Evolutionary conservation across 805 yeast species (phyloP).

Genomic region (Starmerella tilneyi): DNA sequence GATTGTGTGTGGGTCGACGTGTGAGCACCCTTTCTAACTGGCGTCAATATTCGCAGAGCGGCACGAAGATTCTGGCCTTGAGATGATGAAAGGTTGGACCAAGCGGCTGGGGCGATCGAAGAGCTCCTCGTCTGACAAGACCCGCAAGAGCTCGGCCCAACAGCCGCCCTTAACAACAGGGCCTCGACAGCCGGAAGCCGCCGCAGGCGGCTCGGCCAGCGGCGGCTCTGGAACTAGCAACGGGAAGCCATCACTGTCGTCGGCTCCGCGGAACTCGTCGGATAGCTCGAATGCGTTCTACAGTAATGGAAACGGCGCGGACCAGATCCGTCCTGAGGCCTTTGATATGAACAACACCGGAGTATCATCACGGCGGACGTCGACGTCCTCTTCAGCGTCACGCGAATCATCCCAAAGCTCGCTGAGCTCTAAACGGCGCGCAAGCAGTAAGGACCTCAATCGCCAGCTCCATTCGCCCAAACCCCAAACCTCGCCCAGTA

Average conservation of each 20-base stretch:
- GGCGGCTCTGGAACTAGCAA: not conserved
- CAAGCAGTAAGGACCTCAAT: constrained; percentile 11
- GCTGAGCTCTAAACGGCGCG: constrained; percentile 12
- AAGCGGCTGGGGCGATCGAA: constrained; percentile 31
- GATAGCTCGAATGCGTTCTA: constrained; percentile 12
- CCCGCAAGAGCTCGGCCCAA: constrained; percentile 18
- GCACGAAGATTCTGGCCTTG: not conserved
- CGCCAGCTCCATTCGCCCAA: constrained; percentile 10
- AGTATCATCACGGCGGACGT: constrained; percentile 24
- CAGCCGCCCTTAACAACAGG: not conserved
- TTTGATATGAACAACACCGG: constrained; percentile 26
- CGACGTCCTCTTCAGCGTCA: constrained; percentile 6
- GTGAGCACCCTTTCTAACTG: not conserved
- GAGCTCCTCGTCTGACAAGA: constrained; percentile 24
- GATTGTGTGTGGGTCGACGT: not conserved
- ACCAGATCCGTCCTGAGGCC: constrained; percentile 28
- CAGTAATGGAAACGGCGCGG: constrained; percentile 12
- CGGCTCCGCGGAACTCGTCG: not conserved
- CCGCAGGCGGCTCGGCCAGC: not conserved
- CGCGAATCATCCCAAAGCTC: constrained; percentile 14
- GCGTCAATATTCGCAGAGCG: not conserved
- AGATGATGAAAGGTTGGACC: constrained; percentile 35
- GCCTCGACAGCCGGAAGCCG: constrained; percentile 6
- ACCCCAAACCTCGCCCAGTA: constrained; percentile 12
- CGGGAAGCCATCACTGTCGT: not conserved